Base-by-base conservation (phyloP, 2,329 filamentous ascomycete genomes). In the Stenocarpella maydis region DNA sequence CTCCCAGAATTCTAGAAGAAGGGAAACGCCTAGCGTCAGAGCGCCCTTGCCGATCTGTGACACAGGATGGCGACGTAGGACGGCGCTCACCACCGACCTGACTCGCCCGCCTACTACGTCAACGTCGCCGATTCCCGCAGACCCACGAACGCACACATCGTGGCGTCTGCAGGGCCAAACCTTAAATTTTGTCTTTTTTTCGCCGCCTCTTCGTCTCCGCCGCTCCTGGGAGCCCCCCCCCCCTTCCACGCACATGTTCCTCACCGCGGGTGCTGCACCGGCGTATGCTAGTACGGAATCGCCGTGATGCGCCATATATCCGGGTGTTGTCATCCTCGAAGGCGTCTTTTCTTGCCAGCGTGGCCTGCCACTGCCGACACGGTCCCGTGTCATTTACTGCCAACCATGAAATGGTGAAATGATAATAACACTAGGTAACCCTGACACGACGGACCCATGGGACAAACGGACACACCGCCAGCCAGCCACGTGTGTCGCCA, bases 141-240 rank as follows among this genome's bases (percentile, higher is more conserved):
- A n/a, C n/a, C n/a, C n/a, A 34, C 34, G 34, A 37, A 37, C 34
- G 34, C 7, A 12, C 9, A 47, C 41, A 15, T 49, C 58, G 41
- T 63, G 58, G 43, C 58, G 58, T 26, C 58, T 63, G 58, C 58
- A 63, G 37, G 58, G 41, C 49, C 58, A 63, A 63, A 49, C 43
- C n/a, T 49, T 63, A 63, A 61, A 28, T 12, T 28, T 41, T 41
- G n/a, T n/a, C 31, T 21, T 17, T 8, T 19, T 24, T 15, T 17
- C 54, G 15, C 37, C 31, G 37, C 37, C 28, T 24, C 26, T 28
- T 7, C 24, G 9, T 41, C 19, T 6, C 4, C 6, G 3, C 17
- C 21, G 21, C 12, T 7, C 2, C 12, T 14, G 9, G 54, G 17
- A 17, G 31, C 19, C 31, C 55, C 41, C 53, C 12, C 55, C 39